phyloP scores from a whole-genome alignment of 2,329 filamentous ascomycete species.

The Colletotrichum higginsianum region DNA sequence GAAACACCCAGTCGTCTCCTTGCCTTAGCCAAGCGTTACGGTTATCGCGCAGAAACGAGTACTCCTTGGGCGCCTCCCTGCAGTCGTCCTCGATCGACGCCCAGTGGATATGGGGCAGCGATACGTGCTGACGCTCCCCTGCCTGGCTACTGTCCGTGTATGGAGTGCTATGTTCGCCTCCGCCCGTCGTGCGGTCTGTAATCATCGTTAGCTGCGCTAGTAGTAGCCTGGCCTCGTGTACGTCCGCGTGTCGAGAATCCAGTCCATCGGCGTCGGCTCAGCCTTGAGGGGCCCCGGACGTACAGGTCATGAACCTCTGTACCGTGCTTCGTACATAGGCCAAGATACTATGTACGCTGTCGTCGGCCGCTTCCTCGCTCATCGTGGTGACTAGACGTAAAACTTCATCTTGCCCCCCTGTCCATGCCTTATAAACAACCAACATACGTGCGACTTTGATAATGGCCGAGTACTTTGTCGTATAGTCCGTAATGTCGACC shows the following conservation, averaged over 20 bases:
- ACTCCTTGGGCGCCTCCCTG: not conserved
- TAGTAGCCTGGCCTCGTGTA: constrained; percentile 1
- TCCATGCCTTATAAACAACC: constrained; percentile 33
- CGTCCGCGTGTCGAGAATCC: constrained; percentile 34
- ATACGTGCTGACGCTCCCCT: not conserved
- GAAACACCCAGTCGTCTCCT: not conserved
- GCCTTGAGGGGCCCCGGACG: not conserved
- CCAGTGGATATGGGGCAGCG: not conserved
- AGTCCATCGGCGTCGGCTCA: constrained; percentile 42
- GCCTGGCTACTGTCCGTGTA: too few species aligned
- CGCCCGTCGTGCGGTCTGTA: too few species aligned
- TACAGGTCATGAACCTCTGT: constrained; percentile 42
- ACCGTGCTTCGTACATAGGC: constrained; percentile 23
- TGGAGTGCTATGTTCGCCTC: too few species aligned
- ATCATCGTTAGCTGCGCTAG: constrained; percentile 24
- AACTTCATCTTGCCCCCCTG: too few species aligned
- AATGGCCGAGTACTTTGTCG: constrained; percentile 39
- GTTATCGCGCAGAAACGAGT: not conserved
- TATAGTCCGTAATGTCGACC: constrained; percentile 33
- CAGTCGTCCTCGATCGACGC: not conserved
- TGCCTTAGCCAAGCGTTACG: not conserved
- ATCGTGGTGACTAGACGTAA: not conserved
- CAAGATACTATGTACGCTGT: constrained; percentile 28
- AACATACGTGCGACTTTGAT: constrained; percentile 41
- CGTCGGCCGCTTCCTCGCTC: not conserved